Evolutionary conservation across 2,329 filamentous ascomycete species (phyloP).

Genomic region (Talaromyces sp.): DNA sequence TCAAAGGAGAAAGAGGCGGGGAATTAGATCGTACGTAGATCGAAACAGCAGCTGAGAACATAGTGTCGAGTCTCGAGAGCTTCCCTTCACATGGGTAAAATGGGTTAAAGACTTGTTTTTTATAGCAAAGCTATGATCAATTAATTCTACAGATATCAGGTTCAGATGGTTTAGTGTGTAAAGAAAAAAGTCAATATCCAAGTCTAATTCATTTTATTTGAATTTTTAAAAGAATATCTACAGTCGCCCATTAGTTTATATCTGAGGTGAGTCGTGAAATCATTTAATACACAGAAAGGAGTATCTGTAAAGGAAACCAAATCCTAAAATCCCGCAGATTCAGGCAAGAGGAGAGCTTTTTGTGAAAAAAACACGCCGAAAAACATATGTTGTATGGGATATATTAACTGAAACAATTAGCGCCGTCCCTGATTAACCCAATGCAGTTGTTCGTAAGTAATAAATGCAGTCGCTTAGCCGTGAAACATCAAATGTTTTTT

Average conservation of each 20-base stretch:
- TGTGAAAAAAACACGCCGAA: conserved; percentile 8
- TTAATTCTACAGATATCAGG: background rate
- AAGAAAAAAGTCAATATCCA: background rate
- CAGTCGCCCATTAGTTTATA: background rate
- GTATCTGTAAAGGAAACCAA: background rate
- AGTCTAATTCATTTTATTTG: background rate
- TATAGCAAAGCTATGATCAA: background rate
- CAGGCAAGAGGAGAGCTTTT: conserved; percentile 2
- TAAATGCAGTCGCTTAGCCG: conserved; percentile 11
- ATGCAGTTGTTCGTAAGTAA: conserved; percentile 7
- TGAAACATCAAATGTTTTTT: conserved; percentile 5
- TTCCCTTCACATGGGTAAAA: background rate
- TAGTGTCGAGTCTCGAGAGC: background rate
- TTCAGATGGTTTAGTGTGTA: background rate
- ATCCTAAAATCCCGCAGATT: background rate
- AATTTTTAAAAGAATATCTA: background rate
- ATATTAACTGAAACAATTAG: conserved; percentile 5
- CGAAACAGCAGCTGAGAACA: background rate
- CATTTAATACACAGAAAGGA: background rate
- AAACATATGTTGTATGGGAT: conserved; percentile 1
- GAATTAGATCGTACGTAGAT: background rate
- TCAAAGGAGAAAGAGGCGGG: conserved; percentile 9
- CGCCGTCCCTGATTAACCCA: conserved; percentile 10
- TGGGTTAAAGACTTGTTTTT: no score
- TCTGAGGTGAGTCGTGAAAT: background rate